These are phyloP conservation scores for Periconia digitata DNA, from an alignment of 2,329 filamentous ascomycete species.

Conservation along the genomic window DNA sequence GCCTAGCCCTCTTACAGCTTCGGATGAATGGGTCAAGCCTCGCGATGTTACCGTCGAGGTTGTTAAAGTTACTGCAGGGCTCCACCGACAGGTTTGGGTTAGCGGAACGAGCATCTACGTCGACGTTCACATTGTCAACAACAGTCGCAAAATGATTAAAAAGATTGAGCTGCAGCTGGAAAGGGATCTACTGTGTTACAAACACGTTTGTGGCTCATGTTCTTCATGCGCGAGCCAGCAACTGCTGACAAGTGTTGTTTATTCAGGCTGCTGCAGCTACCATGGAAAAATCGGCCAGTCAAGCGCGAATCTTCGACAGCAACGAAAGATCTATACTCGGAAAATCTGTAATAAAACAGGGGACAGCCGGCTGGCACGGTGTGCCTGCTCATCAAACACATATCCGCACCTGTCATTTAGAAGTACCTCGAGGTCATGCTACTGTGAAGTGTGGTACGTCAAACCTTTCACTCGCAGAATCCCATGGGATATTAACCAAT, in stretches of 20 bases:
- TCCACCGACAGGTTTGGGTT: constrained; percentile 62
- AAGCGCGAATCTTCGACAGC: constrained; percentile 56
- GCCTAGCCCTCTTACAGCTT: constrained; percentile 54
- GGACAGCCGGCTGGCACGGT: constrained; percentile 50
- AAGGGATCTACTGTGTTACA: constrained; percentile 54
- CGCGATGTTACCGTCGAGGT: constrained; percentile 46
- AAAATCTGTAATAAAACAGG: constrained; percentile 47
- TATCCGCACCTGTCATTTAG: constrained; percentile 52
- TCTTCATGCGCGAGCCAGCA: not conserved
- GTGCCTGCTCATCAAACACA: constrained; percentile 50
- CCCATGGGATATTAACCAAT: constrained; percentile 8
- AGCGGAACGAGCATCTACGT: constrained; percentile 58
- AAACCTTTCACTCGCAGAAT: not conserved
- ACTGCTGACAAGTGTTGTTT: constrained; percentile 21
- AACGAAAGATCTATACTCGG: constrained; percentile 53
- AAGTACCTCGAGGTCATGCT: constrained; percentile 53
- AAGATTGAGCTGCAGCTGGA: constrained; percentile 56
- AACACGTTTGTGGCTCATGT: constrained; percentile 44
- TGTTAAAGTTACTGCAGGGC: constrained; percentile 53
- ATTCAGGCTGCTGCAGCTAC: constrained; percentile 52
- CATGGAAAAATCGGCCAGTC: constrained; percentile 51
- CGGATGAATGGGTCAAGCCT: constrained; percentile 49
- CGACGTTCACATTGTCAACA: constrained; percentile 56
- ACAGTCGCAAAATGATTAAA: constrained; percentile 52
- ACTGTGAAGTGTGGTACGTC: constrained; percentile 53